Conservation (phyloP, 2,329 filamentous ascomycete species). For the Stemphylium beticola region DNA sequence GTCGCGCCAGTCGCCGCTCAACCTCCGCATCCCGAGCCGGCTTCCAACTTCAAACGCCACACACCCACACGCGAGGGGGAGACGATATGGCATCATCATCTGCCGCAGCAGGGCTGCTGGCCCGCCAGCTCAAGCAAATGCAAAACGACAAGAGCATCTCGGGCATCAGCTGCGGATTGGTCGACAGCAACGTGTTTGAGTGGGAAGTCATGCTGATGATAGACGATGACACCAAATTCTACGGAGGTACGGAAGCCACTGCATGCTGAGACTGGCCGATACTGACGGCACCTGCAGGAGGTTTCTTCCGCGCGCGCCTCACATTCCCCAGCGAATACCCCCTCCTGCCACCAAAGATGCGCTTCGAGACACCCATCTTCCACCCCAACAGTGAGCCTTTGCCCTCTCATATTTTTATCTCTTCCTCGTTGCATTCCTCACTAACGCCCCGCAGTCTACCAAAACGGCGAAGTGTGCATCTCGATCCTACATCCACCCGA, state of each 20-base stretch:
- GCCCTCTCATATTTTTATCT: neutral
- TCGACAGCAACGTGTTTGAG: conserved; percentile 87
- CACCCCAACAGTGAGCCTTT: conserved; percentile 84
- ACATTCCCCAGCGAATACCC: conserved; percentile 97
- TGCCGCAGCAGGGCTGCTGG: conserved; percentile 75
- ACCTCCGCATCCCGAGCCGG: conserved; percentile 6
- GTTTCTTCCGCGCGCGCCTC: conserved; percentile 92
- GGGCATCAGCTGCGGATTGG: conserved; percentile 90
- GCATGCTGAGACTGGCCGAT: neutral
- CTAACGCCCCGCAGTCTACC: conserved; percentile 70
- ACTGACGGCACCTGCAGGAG: conserved; percentile 59
- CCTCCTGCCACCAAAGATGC: conserved; percentile 94
- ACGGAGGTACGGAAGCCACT: conserved; percentile 70
- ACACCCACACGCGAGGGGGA: conserved; percentile 8
- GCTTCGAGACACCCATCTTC: conserved; percentile 91
- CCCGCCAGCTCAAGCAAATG: conserved; percentile 92
- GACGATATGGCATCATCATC: conserved; percentile 45
- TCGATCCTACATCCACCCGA: conserved; percentile 97
- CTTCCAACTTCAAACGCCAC: conserved; percentile 12
- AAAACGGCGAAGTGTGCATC: conserved; percentile 91
- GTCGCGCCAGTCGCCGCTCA: neutral
- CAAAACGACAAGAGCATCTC: conserved; percentile 88
- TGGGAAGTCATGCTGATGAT: conserved; percentile 99
- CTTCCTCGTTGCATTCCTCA: neutral
- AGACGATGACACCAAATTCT: conserved; percentile 89